phyloP scores from a whole-genome alignment of 1,139 yeast genomes.

The Yamadazyma songkhlaensis region DNA sequence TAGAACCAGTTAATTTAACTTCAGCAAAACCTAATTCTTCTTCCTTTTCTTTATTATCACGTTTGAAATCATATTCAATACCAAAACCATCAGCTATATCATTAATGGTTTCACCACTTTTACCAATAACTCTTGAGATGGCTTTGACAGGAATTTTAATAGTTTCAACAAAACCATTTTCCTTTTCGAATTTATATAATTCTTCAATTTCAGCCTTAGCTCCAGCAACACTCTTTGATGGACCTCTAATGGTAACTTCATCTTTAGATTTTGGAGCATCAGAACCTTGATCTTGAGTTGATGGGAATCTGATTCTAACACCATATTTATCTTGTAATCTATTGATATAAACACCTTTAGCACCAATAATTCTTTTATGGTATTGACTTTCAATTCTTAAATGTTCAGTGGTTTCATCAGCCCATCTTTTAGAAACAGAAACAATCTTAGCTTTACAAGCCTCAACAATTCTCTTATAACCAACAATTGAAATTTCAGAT shows the following conservation, averaged over 20 bases:
- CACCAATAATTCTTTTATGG: constrained; percentile 84
- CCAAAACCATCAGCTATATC: constrained; percentile 82
- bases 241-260: constrained; percentile 82
- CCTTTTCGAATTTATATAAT: constrained; percentile 81
- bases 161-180: constrained; percentile 69
- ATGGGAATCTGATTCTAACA: constrained; percentile 78
- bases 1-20: constrained; percentile 77
- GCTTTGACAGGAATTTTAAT: constrained; percentile 69
- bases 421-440: constrained; percentile 68
- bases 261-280: constrained; percentile 48
- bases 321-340: constrained; percentile 87
- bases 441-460: constrained; percentile 63
- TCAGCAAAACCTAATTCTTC: constrained; percentile 47
- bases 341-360: constrained; percentile 75
- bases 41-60: constrained; percentile 37
- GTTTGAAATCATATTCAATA: constrained; percentile 65
- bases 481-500: constrained; percentile 63
- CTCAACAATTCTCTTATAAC: constrained; percentile 76
- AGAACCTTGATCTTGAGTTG: constrained; percentile 26
- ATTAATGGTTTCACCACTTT: constrained; percentile 78
- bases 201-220: constrained; percentile 87
- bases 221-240: constrained; percentile 83
- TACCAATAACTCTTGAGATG: constrained; percentile 85
- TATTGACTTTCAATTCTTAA: constrained; percentile 71
- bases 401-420: constrained; percentile 71